Base-by-base conservation (phyloP, 2,329 filamentous ascomycete genomes). In the Tetracladium maxilliforme region DNA sequence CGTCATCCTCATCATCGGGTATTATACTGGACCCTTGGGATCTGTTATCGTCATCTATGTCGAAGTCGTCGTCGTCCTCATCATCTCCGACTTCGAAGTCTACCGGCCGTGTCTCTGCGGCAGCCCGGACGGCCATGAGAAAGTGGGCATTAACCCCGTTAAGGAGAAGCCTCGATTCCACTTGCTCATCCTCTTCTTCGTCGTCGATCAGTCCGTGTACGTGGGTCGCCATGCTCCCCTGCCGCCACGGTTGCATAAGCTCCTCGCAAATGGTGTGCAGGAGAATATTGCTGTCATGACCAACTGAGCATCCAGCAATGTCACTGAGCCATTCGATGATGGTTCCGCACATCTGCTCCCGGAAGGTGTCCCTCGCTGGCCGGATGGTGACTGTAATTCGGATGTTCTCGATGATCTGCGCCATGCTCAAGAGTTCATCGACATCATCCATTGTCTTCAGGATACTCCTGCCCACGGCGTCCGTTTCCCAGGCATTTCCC, bases 301-400 rank as follows among this genome's bases (percentile, higher is more conserved):
- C 83, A 23, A 93, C 79, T 26, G 72, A 78, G 49, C 86, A 94
- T 16, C 84, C 84, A 6, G 84, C 70, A 40, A 98, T 92, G 48
- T 98, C 92, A 26, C 75, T 68, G 12, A 98, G 64, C 92, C 92
- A 98, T 40, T 94, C 86, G 27, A 98, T 78, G 32, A 98, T 87
- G 10, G 84, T 83, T n/a, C 81, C 84, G 40, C 86, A 94, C 92
- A 98, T 98, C 47, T 95, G 81, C 47, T 98, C 90, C 30, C 90
- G 70, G 53, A 95, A 98, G 0, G 84, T 95, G 51, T 98, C 90
- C 38, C 92, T 70, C 5, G 90, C 73, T 7, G 87, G 93, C 22
- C 90, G 72, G 32, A 98, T 84, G 1, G 90, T 98, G 24, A 94
- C 83, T 0, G 90, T 95, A 29, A 98, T 72, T 45, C 92, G 86